phyloP scores from a whole-genome alignment of 768 basidiomycete genomes.

The Hericium coralloides region DNA sequence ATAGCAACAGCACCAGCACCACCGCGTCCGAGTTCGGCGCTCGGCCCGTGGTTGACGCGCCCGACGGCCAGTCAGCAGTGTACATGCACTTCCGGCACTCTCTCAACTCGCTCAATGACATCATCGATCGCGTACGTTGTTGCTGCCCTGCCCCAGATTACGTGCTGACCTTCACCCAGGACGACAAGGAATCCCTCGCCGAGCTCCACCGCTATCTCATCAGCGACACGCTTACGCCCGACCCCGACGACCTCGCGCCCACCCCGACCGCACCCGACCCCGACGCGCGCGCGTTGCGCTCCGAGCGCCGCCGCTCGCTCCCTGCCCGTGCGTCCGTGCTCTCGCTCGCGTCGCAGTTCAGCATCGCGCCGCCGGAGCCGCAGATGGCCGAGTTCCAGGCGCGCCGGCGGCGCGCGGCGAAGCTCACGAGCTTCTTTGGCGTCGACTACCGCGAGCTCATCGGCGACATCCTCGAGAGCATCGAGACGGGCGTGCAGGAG shows the following conservation, averaged over 20 bases:
- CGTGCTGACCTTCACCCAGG: conserved; percentile 31
- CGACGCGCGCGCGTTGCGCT: conserved; percentile 4
- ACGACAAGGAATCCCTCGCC: conserved; percentile 65
- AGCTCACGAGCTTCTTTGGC: conserved; percentile 82
- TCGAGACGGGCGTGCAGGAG: conserved; percentile 67
- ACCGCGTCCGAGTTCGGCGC: not conserved
- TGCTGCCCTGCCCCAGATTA: not conserved
- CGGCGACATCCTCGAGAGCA: conserved; percentile 68
- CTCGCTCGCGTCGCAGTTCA: conserved; percentile 49
- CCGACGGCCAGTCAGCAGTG: conserved; percentile 24
- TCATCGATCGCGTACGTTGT: conserved; percentile 62
- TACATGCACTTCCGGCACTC: conserved; percentile 79
- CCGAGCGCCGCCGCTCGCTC: conserved; percentile 36
- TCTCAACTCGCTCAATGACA: conserved; percentile 70
- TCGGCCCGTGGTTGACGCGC: not conserved
- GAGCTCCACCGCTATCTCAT: conserved; percentile 67
- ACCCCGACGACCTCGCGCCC: conserved; percentile 2
- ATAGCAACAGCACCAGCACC: conserved; percentile 2
- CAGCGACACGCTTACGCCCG: conserved; percentile 1
- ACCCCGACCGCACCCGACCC: conserved; percentile 15
- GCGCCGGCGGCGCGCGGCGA: conserved; percentile 68
- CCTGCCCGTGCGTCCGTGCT: conserved; percentile 54
- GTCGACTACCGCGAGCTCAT: conserved; percentile 77
- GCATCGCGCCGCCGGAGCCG: conserved; percentile 30
- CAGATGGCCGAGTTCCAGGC: conserved; percentile 54